Conservation (phyloP, 805 yeast species). For the Saccharomycopsis vini region DNA sequence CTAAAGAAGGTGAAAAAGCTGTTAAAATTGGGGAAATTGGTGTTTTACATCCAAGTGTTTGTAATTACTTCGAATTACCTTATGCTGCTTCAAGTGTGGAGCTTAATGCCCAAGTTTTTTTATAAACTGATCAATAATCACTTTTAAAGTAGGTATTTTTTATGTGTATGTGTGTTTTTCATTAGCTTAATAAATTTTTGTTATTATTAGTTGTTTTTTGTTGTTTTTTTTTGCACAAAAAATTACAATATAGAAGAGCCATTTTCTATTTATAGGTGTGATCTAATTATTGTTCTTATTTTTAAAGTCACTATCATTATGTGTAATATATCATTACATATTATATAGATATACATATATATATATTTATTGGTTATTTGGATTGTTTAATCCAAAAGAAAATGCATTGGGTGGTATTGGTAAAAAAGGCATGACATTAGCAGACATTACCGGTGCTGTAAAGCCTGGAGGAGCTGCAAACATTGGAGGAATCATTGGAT, state of each 20-base stretch:
- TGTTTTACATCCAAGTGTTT: slow-evolving; percentile 91
- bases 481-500: too few relatives aligned
- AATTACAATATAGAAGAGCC: too few relatives aligned
- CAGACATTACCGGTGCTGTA: background rate
- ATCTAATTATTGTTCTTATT: too few relatives aligned
- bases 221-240: background rate
- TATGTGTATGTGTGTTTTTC: too few relatives aligned
- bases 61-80: slow-evolving; percentile 79
- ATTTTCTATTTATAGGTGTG: too few relatives aligned
- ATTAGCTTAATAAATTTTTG: too few relatives aligned
- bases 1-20: slow-evolving; percentile 46
- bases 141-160: too few relatives aligned
- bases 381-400: background rate
- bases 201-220: background rate
- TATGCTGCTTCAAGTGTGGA: slow-evolving; percentile 90
- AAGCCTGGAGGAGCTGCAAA: slow-evolving; percentile 1
- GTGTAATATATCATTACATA: too few relatives aligned
- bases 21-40: slow-evolving; percentile 76
- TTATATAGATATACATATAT: background rate
- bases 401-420: background rate
- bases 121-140: slow-evolving; percentile 39
- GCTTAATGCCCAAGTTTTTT: slow-evolving; percentile 79
- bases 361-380: background rate
- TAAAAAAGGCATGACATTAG: background rate
- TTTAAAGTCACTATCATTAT: too few relatives aligned